Evolutionary conservation across 768 basidiomycete genomes (phyloP).

Genomic region (Cystofilobasidium bisporidii): DNA sequence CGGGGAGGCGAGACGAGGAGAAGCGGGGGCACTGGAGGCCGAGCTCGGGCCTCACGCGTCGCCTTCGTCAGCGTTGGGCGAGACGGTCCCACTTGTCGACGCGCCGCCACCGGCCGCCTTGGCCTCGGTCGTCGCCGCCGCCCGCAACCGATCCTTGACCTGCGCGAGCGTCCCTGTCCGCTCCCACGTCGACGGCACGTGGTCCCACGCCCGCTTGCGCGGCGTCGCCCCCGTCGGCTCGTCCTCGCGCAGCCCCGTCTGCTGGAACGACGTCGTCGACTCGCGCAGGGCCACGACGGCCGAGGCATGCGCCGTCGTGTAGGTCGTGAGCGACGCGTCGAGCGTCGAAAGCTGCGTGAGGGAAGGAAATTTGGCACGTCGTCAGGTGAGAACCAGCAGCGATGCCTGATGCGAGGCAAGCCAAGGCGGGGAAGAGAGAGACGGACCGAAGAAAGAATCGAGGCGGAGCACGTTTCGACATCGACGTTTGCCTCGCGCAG

Average conservation of each 20-base stretch:
- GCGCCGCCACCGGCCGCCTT: too few relatives aligned
- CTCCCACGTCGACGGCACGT: slow-evolving; percentile 59
- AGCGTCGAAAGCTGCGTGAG: slow-evolving; percentile 44
- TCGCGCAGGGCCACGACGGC: slow-evolving; percentile 49
- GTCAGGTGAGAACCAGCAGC: slow-evolving; percentile 8
- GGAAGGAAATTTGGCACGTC: not conserved
- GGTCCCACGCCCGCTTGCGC: slow-evolving; percentile 59
- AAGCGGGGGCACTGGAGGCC: too few relatives aligned
- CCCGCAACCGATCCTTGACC: slow-evolving; percentile 36
- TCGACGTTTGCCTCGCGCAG: not conserved
- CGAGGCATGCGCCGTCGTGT: slow-evolving; percentile 43
- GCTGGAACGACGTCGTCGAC: slow-evolving; percentile 45
- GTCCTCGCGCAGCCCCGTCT: slow-evolving; percentile 42
- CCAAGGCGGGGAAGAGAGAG: too few relatives aligned
- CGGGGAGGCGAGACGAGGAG: too few relatives aligned
- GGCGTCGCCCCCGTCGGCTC: slow-evolving; percentile 63
- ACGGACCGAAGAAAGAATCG: slow-evolving; percentile 14
- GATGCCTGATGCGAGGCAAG: slow-evolving; percentile 26
- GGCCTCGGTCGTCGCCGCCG: not conserved
- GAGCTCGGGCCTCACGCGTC: too few relatives aligned
- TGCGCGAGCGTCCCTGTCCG: slow-evolving; percentile 56
- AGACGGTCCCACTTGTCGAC: too few relatives aligned
- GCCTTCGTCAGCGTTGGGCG: too few relatives aligned
- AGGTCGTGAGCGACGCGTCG: slow-evolving; percentile 43
- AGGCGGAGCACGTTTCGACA: not conserved